Percentiles rank a stretch among this genome's conserved stretches.
These are phyloP conservation scores for Pseudozyma hubeiensis DNA, from an alignment of 1,284 basidiomycete genomes.

Conservation along the genomic window DNA sequence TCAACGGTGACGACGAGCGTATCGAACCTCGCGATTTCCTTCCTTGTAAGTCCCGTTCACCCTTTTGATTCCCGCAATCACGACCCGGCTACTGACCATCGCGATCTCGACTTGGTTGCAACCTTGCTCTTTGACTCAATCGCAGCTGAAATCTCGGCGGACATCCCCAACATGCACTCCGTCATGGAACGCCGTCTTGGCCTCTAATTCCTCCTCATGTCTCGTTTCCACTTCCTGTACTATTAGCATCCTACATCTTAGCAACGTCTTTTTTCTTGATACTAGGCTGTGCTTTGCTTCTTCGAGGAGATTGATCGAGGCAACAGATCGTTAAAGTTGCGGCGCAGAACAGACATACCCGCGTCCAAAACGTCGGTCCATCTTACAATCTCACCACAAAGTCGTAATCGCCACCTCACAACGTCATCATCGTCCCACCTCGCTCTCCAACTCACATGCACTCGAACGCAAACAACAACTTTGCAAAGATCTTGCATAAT, in stretches of 20 bases:
- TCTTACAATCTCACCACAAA: too few relatives aligned
- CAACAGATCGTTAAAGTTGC: too few relatives aligned
- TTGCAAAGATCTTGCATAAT: too few relatives aligned
- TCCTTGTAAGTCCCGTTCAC: conserved; percentile 51
- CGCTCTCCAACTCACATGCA: too few relatives aligned
- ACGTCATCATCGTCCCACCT: too few relatives aligned
- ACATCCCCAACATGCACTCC: conserved; percentile 37
- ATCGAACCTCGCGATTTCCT: conserved; percentile 65
- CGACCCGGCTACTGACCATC: background rate
- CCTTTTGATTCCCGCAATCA: background rate
- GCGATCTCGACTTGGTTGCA: background rate
- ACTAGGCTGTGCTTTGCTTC: too few relatives aligned
- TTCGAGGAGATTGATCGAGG: too few relatives aligned
- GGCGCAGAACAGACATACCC: too few relatives aligned
- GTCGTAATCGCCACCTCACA: too few relatives aligned
- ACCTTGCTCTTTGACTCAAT: background rate
- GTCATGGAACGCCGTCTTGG: conserved; percentile 48
- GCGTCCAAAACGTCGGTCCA: too few relatives aligned
- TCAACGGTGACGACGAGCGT: conserved; percentile 65
- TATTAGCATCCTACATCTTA: conserved; percentile 16
- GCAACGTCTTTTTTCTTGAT: background rate
- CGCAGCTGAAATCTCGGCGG: conserved; percentile 35
- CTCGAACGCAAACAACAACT: background rate
- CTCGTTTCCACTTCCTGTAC: conserved; percentile 16
- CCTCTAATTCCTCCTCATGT: conserved; percentile 10